Evolutionary conservation across 2,329 filamentous ascomycete genomes (phyloP).

Genomic region (Aspergillus fructus): DNA sequence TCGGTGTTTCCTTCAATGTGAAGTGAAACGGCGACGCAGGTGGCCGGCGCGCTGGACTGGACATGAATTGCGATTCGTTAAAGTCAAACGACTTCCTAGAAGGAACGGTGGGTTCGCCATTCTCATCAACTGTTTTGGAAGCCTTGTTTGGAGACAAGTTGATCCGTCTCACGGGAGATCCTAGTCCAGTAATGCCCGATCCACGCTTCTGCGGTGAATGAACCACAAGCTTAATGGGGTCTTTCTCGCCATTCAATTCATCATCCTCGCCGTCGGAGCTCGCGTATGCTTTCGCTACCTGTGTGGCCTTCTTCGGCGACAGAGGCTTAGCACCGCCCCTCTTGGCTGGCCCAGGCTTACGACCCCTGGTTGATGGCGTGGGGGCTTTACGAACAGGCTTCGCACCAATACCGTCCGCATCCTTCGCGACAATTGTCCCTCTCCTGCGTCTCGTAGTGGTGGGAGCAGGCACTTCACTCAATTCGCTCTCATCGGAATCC

Average conservation of each 20-base stretch:
- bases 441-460: slow-evolving; percentile 24
- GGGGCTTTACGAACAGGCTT: slow-evolving; percentile 48
- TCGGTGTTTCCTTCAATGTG: slow-evolving; percentile 42
- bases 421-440: slow-evolving; percentile 21
- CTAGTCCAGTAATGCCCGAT: slow-evolving; percentile 28
- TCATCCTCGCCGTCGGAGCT: slow-evolving; percentile 45
- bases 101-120: slow-evolving; percentile 31
- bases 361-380: slow-evolving; percentile 27
- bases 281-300: slow-evolving; percentile 44
- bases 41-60: slow-evolving; percentile 47
- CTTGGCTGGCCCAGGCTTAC: slow-evolving; percentile 34
- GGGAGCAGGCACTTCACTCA: slow-evolving; percentile 25
- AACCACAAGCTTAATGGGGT: slow-evolving; percentile 31
- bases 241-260: slow-evolving; percentile 40
- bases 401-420: slow-evolving; percentile 41
- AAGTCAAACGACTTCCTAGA: slow-evolving; percentile 30
- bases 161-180: slow-evolving; percentile 35
- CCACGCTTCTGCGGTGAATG: slow-evolving; percentile 35
- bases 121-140: slow-evolving; percentile 31
- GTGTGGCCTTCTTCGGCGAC: slow-evolving; percentile 50
- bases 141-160: slow-evolving; percentile 30
- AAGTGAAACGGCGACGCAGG: slow-evolving; percentile 46
- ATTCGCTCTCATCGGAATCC: slow-evolving; percentile 44
- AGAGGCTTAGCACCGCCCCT: slow-evolving; percentile 37
- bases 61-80: slow-evolving; percentile 36